Conservation (phyloP, 129 eudicot species). For the Mikania micrantha region DNA sequence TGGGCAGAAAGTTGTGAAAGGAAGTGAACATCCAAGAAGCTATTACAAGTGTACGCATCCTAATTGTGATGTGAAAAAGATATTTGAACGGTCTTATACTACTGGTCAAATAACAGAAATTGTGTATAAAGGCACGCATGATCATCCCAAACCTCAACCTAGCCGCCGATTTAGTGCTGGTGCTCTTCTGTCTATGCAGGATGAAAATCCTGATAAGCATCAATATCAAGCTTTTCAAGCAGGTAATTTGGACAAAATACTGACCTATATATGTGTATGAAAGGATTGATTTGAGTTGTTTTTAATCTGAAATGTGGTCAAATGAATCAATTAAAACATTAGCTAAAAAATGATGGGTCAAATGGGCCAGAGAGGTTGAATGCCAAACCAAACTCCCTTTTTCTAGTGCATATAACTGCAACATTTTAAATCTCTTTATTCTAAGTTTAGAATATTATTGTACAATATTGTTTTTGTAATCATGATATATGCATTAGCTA, state of each 20-base stretch:
- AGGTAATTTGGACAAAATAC: not conserved
- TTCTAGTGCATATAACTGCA: not conserved
- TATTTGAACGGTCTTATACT: slow-evolving; percentile 63
- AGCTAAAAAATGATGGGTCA: not conserved
- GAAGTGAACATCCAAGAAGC: slow-evolving; percentile 79
- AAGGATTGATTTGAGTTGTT: not conserved
- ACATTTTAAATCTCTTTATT: not conserved
- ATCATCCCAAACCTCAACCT: slow-evolving; percentile 80
- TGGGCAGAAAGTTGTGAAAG: slow-evolving; percentile 79
- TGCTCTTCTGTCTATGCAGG: slow-evolving; percentile 55
- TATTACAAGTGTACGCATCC: slow-evolving; percentile 81
- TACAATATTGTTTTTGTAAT: not conserved
- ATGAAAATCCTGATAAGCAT: slow-evolving; percentile 46
- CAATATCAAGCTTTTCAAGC: not conserved
- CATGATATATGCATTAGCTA: not conserved
- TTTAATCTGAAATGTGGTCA: not conserved
- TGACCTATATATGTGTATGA: not conserved
- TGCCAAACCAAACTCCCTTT: not conserved
- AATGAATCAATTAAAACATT: not conserved
- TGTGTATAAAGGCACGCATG: slow-evolving; percentile 71
- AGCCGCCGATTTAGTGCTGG: slow-evolving; percentile 58
- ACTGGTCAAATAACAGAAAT: slow-evolving; percentile 73
- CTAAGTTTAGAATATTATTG: not conserved
- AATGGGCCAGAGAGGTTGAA: slow-evolving; percentile 1
- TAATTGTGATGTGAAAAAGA: slow-evolving; percentile 75